Evolutionary conservation across 345 rosid species (phyloP).

Genomic region (Eucalyptus regnans): DNA sequence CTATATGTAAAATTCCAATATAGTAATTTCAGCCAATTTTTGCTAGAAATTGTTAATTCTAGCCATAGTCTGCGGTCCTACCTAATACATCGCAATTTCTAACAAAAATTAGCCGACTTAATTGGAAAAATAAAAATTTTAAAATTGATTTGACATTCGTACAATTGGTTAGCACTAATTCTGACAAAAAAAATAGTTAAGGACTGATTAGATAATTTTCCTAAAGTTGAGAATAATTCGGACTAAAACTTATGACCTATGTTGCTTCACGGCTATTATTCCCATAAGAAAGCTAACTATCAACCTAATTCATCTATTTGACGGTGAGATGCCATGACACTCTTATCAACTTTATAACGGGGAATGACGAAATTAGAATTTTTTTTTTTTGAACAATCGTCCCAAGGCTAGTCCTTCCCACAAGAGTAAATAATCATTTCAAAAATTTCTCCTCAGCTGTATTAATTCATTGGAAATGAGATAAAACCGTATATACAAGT

Average conservation of each 20-base stretch:
- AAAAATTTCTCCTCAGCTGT: background rate
- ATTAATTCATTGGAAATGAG: background rate
- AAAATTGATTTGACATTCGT: background rate
- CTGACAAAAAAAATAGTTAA: no score
- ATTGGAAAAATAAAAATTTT: background rate
- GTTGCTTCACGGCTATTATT: background rate
- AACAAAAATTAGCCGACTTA: background rate
- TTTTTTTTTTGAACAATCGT: background rate
- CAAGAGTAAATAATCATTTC: background rate
- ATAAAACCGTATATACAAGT: background rate
- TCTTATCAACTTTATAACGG: background rate
- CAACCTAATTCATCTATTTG: background rate
- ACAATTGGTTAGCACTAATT: background rate
- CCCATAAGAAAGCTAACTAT: background rate
- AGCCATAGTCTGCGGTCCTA: background rate
- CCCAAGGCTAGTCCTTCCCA: background rate
- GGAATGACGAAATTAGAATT: fast-evolving
- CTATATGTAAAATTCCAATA: background rate
- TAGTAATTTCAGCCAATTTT: background rate
- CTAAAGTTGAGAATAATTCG: background rate
- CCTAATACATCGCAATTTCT: no score
- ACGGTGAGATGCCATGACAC: background rate
- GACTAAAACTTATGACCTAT: background rate
- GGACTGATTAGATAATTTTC: background rate
- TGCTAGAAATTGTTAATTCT: background rate